Base-by-base conservation (phyloP, 2,329 filamentous ascomycete species). In the Simplicillium sp. region DNA sequence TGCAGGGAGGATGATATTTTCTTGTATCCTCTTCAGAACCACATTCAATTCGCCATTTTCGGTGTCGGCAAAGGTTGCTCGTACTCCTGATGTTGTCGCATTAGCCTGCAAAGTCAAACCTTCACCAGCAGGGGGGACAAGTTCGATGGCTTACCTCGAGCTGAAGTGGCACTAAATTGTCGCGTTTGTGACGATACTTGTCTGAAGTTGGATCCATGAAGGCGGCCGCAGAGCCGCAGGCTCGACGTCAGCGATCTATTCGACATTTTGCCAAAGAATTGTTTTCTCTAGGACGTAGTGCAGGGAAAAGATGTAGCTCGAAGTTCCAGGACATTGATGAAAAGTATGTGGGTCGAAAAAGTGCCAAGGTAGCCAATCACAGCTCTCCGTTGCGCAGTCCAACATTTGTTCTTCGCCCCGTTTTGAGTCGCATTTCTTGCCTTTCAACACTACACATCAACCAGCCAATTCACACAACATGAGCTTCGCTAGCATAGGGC, bases 401-500 rank as follows among this genome's bases (percentile, higher is more conserved):
- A 41, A 40, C 37, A 36, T 34, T 29, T 29, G 29, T 11, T 14
- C n/a, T 35, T 14, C 25, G n/a, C 16, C 13, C 20, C 37, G 37
- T 38, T 31, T 28, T 35, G 36, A 36, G 31, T 20, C 12, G 9
- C 37, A 39, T 34, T 35, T 11, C 29, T 28, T 34, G n/a, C 17
- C 17, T 11, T 11, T 14, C 40, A 47, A 48, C 33, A 44, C 38
- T 16, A 35, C 17, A 18, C 34, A 29, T 36, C 32, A 34, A 12
- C 34, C 15, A 36, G 16, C 38, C n/a, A 44, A 39, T 34, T 29
- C 44, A 45, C 42, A 45, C 53, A 64, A 54, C 48, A 77, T 72
- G 69, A 87, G 86, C 71, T 70, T 75, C 50, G 68, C 75, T 49
- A 63, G 73, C 45, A 55, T 72, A 55, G 64, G 75, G 64, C 79